phyloP scores from a whole-genome alignment of 169 alveolate genomes.

The Theileria luwenshuni region DNA sequence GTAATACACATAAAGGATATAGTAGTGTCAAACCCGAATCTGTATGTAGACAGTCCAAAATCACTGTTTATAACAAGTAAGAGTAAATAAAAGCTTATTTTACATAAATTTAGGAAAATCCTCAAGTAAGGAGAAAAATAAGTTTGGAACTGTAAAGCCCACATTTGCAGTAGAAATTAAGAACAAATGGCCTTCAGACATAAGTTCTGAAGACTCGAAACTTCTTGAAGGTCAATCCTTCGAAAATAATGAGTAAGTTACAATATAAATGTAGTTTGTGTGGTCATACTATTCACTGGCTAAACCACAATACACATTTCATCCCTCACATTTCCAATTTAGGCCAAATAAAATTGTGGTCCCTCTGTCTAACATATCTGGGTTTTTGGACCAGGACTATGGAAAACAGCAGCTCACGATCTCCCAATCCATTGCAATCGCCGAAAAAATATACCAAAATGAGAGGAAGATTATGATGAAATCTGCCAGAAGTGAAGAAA shows the following conservation, averaged over 20 bases:
- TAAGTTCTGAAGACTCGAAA: slow-evolving; percentile 15
- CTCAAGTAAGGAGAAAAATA: background rate
- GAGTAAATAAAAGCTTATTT: background rate
- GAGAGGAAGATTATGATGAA: slow-evolving; percentile 18
- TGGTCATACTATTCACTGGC: no score
- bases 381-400: slow-evolving; percentile 4
- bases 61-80: slow-evolving; percentile 8
- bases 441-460: slow-evolving; percentile 27
- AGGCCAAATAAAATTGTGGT: slow-evolving; percentile 13
- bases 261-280: no score
- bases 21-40: slow-evolving; percentile 23
- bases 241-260: slow-evolving; percentile 5
- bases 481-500: background rate
- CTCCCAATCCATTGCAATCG: slow-evolving; percentile 25
- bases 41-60: slow-evolving; percentile 18
- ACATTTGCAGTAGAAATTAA: slow-evolving; percentile 20
- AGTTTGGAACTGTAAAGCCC: slow-evolving; percentile 3
- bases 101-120: background rate
- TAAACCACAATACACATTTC: no score
- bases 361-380: slow-evolving; percentile 18
- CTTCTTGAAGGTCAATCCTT: background rate
- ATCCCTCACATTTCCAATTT: no score
- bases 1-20: slow-evolving; percentile 28
- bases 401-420: slow-evolving; percentile 4
- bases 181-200: slow-evolving; percentile 29